A percentile compares a stretch with the other conserved stretches of the same genome.
Conservation (phyloP, 495 filamentous ascomycete genomes). For the Penicillium malachiteum region DNA sequence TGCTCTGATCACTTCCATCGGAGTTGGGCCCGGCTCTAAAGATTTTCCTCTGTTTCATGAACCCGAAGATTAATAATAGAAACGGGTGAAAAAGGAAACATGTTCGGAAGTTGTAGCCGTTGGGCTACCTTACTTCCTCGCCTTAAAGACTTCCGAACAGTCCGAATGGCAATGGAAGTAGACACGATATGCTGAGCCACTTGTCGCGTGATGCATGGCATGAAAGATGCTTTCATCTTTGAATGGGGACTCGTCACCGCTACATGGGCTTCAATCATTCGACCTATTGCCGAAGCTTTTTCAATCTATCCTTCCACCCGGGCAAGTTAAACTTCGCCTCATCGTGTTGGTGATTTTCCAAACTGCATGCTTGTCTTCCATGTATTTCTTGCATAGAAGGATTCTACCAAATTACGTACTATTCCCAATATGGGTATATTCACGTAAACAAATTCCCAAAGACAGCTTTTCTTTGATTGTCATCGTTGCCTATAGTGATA, state of each 20-base stretch:
- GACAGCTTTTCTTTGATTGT: slow-evolving; percentile 3
- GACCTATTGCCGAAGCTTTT: background rate
- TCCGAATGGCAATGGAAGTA: slow-evolving; percentile 40
- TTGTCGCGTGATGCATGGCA: slow-evolving; percentile 27
- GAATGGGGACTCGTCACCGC: slow-evolving; percentile 27
- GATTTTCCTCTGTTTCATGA: background rate
- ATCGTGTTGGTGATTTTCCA: background rate
- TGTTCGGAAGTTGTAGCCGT: background rate
- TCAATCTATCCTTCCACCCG: background rate
- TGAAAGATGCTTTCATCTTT: slow-evolving; percentile 8
- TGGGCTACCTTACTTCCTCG: slow-evolving; percentile 12
- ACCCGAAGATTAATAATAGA: background rate
- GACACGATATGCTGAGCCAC: slow-evolving; percentile 32
- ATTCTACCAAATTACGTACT: slow-evolving; percentile 11
- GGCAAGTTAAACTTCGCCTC: background rate
- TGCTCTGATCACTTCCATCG: slow-evolving; percentile 1
- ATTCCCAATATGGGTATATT: background rate
- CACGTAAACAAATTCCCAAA: background rate
- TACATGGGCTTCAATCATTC: slow-evolving; percentile 18
- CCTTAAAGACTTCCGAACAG: slow-evolving; percentile 27
- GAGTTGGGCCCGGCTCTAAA: background rate
- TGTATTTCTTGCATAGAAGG: slow-evolving; percentile 27
- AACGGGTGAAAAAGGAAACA: background rate
- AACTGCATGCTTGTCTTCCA: slow-evolving; percentile 17
- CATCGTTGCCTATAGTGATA: background rate